These are phyloP conservation scores for Pisolithus albus DNA, from an alignment of 768 basidiomycete genomes.

Conservation along the genomic window DNA sequence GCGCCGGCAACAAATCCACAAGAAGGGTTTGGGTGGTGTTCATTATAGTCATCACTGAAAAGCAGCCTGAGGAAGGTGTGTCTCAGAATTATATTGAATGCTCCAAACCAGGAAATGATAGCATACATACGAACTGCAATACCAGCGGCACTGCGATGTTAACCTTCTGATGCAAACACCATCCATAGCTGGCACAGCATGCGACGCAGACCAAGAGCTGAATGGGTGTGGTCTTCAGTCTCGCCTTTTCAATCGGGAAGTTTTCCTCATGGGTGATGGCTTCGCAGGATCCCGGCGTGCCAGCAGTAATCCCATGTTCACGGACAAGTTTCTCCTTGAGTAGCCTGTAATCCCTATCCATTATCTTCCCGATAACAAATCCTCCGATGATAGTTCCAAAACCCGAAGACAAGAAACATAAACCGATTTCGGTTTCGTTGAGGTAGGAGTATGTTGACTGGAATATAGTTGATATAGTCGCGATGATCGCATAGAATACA, in stretches of 20 bases:
- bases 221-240: slow-evolving; percentile 41
- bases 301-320: slow-evolving; percentile 14
- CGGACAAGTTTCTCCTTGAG: slow-evolving; percentile 20
- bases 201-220: slow-evolving; percentile 34
- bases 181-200: slow-evolving; percentile 51
- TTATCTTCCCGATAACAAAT: slow-evolving; percentile 48
- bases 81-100: background rate
- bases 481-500: slow-evolving; percentile 43
- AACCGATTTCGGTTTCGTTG: slow-evolving; percentile 48
- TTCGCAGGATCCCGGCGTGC: slow-evolving; percentile 12
- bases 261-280: slow-evolving; percentile 27
- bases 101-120: background rate
- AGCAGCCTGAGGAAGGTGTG: background rate
- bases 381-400: slow-evolving; percentile 63
- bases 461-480: slow-evolving; percentile 46
- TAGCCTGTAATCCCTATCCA: slow-evolving; percentile 60
- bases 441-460: slow-evolving; percentile 42
- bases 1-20: slow-evolving; percentile 55
- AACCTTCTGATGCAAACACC: slow-evolving; percentile 46
- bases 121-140: slow-evolving; percentile 30
- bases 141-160: slow-evolving; percentile 49
- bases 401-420: slow-evolving; percentile 75
- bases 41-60: slow-evolving; percentile 39
- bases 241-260: slow-evolving; percentile 58
- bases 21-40: slow-evolving; percentile 56